These are phyloP conservation scores for Polyporus arcularius DNA, from an alignment of 768 basidiomycete species.

Conservation along the genomic window DNA sequence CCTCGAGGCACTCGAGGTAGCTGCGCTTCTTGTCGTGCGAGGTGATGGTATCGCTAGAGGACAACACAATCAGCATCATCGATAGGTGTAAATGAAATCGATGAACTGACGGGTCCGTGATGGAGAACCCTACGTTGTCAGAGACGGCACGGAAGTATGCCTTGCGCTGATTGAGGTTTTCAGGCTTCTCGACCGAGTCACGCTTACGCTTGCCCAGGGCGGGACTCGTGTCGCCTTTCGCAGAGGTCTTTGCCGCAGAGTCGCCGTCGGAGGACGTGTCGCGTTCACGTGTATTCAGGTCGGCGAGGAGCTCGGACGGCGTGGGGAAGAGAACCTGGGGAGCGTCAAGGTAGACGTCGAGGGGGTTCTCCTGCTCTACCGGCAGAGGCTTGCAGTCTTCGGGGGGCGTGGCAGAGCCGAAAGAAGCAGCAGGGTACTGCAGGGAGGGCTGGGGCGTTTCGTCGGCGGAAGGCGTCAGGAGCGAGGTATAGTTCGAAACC, in stretches of 20 bases:
- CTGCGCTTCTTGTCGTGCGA: constrained; percentile 78
- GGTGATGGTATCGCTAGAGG: constrained; percentile 63
- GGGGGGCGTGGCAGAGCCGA: neutral
- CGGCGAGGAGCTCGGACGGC: constrained; percentile 60
- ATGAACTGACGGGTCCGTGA: constrained; percentile 60
- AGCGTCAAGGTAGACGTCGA: constrained; percentile 22
- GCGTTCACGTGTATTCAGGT: constrained; percentile 35
- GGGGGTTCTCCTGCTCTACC: constrained; percentile 6
- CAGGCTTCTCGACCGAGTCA: constrained; percentile 8
- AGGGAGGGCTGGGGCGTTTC: neutral
- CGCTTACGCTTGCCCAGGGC: neutral
- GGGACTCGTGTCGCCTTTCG: neutral
- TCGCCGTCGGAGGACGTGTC: neutral
- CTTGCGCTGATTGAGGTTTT: constrained; percentile 53
- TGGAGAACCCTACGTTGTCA: constrained; percentile 54
- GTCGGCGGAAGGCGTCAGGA: constrained; percentile 5
- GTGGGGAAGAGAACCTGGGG: constrained; percentile 52
- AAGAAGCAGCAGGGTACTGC: neutral
- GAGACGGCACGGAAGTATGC: constrained; percentile 59
- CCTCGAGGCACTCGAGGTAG: constrained; percentile 73
- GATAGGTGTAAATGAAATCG: neutral
- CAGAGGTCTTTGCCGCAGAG: neutral
- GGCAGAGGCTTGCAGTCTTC: constrained; percentile 1
- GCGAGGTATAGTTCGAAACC: constrained; percentile 24
- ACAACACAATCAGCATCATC: neutral